Conservation (phyloP, 257 asterid genomes). For the Rhazya stricta region DNA sequence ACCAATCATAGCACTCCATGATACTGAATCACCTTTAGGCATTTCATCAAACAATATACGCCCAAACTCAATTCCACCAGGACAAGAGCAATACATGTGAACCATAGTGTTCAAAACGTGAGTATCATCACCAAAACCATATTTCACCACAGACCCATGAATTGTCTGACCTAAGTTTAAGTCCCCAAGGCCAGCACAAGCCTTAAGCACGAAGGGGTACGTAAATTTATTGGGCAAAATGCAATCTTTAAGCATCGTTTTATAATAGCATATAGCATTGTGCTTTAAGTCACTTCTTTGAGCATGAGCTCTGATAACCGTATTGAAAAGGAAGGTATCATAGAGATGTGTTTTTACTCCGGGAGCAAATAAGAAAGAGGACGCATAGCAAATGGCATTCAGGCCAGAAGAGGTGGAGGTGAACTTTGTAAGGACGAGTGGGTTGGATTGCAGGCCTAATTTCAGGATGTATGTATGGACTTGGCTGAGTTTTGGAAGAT, state of each 20-base stretch:
- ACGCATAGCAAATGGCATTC: slow-evolving; percentile 46
- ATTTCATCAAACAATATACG: slow-evolving; percentile 64
- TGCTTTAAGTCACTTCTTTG: slow-evolving; percentile 34
- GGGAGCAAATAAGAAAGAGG: slow-evolving; percentile 48
- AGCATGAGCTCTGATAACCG: slow-evolving; percentile 60
- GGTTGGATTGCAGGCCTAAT: slow-evolving; percentile 56
- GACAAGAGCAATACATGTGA: slow-evolving; percentile 57
- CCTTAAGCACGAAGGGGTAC: slow-evolving; percentile 74
- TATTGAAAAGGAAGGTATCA: slow-evolving; percentile 73
- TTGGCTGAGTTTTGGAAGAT: slow-evolving; percentile 54
- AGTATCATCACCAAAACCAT: slow-evolving; percentile 46
- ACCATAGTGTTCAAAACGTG: slow-evolving; percentile 61
- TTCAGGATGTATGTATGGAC: slow-evolving; percentile 52
- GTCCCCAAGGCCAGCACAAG: slow-evolving; percentile 65
- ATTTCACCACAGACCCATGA: slow-evolving; percentile 52
- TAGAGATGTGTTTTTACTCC: slow-evolving; percentile 39
- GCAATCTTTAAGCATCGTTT: slow-evolving; percentile 38
- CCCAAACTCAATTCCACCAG: slow-evolving; percentile 42
- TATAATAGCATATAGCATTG: slow-evolving; percentile 37
- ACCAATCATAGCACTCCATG: slow-evolving; percentile 73
- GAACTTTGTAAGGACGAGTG: slow-evolving; percentile 63
- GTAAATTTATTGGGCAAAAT: slow-evolving; percentile 65
- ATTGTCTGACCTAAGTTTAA: slow-evolving; percentile 40
- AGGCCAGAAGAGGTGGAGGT: slow-evolving; percentile 54
- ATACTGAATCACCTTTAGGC: slow-evolving; percentile 37